phyloP scores from a whole-genome alignment of 1,139 yeast genomes.

The Lodderomyces jiufengensis region DNA sequence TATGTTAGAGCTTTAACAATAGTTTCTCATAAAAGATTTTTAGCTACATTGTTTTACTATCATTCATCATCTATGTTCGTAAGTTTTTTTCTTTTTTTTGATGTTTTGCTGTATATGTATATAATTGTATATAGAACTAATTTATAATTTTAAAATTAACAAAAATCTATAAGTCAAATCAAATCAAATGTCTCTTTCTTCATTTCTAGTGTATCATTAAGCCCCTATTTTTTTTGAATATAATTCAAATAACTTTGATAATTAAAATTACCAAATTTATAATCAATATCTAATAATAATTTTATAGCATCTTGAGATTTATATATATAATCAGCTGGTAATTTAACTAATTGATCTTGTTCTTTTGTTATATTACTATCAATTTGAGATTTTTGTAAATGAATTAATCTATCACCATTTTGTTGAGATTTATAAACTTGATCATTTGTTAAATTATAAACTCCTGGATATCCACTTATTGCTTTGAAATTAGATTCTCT shows the following conservation, averaged over 20 bases:
- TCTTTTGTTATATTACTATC: constrained; percentile 22
- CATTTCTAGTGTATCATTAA: too few relatives aligned
- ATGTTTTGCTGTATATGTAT: too few relatives aligned
- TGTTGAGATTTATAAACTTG: constrained; percentile 40
- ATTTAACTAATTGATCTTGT: constrained; percentile 34
- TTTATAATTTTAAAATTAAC: too few relatives aligned
- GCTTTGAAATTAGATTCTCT: constrained; percentile 45
- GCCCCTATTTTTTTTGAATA: constrained; percentile 31
- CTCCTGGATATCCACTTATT: constrained; percentile 46
- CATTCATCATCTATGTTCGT: too few relatives aligned
- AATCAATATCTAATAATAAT: constrained; percentile 59
- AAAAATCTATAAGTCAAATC: too few relatives aligned
- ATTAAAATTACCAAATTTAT: constrained; percentile 57
- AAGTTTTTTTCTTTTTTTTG: too few relatives aligned
- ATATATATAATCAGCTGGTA: constrained; percentile 52
- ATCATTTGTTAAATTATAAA: constrained; percentile 45
- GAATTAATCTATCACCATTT: constrained; percentile 34
- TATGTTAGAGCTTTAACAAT: too few relatives aligned
- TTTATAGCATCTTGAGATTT: constrained; percentile 61
- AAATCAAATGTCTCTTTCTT: neutral
- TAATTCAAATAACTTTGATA: constrained; percentile 49
- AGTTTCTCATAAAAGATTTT: too few relatives aligned
- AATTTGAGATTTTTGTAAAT: constrained; percentile 34
- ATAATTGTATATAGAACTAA: too few relatives aligned
- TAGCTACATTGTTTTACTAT: too few relatives aligned